Conservation (phyloP, 2,329 filamentous ascomycete genomes). For the Cadophora sp. region DNA sequence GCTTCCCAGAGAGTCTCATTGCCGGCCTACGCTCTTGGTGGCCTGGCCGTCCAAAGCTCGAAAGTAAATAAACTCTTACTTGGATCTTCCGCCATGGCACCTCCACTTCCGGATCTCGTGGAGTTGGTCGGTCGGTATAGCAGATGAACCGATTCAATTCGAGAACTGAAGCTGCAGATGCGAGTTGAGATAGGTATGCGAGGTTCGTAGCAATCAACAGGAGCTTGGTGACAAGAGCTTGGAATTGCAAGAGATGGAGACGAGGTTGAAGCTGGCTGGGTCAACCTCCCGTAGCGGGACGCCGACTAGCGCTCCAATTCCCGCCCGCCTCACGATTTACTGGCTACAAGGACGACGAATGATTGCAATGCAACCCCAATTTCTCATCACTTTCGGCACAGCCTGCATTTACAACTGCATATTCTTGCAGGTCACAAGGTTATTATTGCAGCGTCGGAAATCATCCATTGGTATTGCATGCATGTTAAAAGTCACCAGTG, state of each 20-base stretch:
- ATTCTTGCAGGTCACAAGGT: conserved; percentile 31
- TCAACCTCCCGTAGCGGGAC: not conserved
- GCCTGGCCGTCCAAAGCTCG: not conserved
- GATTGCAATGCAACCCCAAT: conserved; percentile 22
- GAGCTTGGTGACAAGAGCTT: conserved; percentile 21
- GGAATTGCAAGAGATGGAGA: conserved; percentile 16
- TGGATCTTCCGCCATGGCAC: conserved; percentile 44
- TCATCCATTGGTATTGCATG: conserved; percentile 25
- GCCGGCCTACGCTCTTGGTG: not conserved
- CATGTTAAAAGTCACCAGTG: conserved; percentile 10
- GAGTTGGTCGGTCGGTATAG: conserved; percentile 15
- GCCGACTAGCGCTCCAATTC: conserved; percentile 9
- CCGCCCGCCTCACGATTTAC: conserved; percentile 20
- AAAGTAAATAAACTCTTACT: conserved; percentile 63
- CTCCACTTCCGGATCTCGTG: conserved; percentile 30
- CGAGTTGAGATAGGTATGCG: conserved; percentile 10
- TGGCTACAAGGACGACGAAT: conserved; percentile 19
- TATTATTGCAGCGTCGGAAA: conserved; percentile 12
- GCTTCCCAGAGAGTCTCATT: not conserved
- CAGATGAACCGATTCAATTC: conserved; percentile 20
- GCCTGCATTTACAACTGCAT: conserved; percentile 25
- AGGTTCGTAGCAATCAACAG: conserved; percentile 26
- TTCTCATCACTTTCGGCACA: conserved; percentile 26
- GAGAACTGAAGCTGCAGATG: conserved; percentile 31
- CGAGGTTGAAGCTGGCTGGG: conserved; percentile 21